Evolutionary conservation across 257 asterid genomes (phyloP).

Genomic region (Scutellaria galericulata): DNA sequence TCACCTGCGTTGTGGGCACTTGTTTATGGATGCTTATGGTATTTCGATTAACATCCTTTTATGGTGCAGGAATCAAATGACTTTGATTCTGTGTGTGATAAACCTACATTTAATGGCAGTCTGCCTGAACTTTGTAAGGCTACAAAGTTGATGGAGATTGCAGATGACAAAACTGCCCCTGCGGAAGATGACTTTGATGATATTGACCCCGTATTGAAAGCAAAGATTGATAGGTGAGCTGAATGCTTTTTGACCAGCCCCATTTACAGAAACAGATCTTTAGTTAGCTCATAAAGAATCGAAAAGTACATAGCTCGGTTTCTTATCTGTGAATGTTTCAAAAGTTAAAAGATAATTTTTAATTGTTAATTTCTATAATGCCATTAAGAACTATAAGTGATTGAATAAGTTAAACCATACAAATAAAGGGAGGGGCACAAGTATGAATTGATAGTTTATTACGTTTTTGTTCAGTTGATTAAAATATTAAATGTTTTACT

Average conservation of each 20-base stretch:
- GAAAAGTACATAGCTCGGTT: constrained; percentile 13
- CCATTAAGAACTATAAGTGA: too few species aligned
- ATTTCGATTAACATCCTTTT: constrained; percentile 32
- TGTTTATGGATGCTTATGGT: constrained; percentile 24
- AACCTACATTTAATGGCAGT: constrained; percentile 39
- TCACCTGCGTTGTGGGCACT: constrained; percentile 19
- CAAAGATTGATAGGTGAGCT: constrained; percentile 78
- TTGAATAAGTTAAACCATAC: too few species aligned
- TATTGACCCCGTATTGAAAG: constrained; percentile 83
- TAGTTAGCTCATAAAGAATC: constrained; percentile 3
- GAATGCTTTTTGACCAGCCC: constrained; percentile 28
- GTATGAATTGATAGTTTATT: too few species aligned
- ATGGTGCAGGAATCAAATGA: constrained; percentile 53
- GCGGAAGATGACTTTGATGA: constrained; percentile 73
- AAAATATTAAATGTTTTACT: too few species aligned
- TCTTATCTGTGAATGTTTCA: not conserved
- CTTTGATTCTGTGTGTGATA: constrained; percentile 41
- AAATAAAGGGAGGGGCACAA: too few species aligned
- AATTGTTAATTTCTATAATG: too few species aligned
- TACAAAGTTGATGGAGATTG: constrained; percentile 49
- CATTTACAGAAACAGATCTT: not conserved
- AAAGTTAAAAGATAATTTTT: too few species aligned
- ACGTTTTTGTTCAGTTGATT: too few species aligned
- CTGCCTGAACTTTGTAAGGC: constrained; percentile 42
- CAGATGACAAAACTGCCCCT: constrained; percentile 48